Conservation (phyloP, 1,284 basidiomycete species). For the Puccinia horiana region DNA sequence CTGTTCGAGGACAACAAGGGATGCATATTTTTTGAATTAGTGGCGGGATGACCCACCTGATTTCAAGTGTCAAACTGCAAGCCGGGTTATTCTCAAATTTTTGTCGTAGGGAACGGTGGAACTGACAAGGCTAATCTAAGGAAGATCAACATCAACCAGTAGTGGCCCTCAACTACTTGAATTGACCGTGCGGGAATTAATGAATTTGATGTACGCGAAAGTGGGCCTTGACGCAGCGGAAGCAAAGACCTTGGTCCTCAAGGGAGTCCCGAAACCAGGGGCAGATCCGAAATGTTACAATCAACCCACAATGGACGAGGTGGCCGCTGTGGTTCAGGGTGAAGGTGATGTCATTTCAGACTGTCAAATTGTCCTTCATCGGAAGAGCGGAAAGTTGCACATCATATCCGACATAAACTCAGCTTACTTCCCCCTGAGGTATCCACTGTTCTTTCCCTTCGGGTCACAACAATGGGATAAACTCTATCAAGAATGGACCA, state of each 20-base stretch:
- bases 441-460: slow-evolving; percentile 18
- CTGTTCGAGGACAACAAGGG: no score
- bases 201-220: neutral
- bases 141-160: no score
- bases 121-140: no score
- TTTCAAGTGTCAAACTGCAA: no score
- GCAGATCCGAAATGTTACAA: slow-evolving; percentile 2
- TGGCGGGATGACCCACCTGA: no score
- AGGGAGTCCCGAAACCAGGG: no score
- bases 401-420: neutral
- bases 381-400: neutral
- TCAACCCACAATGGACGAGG: neutral
- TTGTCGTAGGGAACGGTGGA: no score
- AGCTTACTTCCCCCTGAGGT: slow-evolving; percentile 1
- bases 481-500: neutral
- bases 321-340: neutral
- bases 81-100: no score
- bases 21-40: no score
- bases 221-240: neutral
- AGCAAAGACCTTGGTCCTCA: neutral
- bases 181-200: no score
- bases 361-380: slow-evolving; percentile 1
- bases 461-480: slow-evolving; percentile 4
- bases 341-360: neutral
- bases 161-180: no score